phyloP scores from a whole-genome alignment of 345 rosid genomes.

The Clausena lansium region DNA sequence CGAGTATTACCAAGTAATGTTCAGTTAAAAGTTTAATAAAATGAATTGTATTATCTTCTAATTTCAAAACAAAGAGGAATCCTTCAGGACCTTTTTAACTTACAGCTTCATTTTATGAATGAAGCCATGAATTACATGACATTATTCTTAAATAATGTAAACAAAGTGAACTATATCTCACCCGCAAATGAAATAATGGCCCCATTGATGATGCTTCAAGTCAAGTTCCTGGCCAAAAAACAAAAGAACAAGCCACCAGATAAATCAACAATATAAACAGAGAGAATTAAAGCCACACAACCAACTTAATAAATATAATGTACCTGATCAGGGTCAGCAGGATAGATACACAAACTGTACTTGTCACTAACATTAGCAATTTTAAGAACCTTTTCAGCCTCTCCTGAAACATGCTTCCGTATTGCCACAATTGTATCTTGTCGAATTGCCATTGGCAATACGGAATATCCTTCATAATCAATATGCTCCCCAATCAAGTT shows the following conservation, averaged over 20 bases:
- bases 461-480: constrained; percentile 97
- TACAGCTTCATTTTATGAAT: not conserved
- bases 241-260: constrained; percentile 1
- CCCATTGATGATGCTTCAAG: constrained; percentile 90
- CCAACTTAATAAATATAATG: not conserved
- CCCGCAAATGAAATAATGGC: constrained; percentile 96
- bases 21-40: not conserved
- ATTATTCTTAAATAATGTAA: too few relatives aligned
- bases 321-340: constrained; percentile 89
- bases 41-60: not conserved
- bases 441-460: constrained; percentile 97
- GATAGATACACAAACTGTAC: constrained; percentile 67
- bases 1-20: not conserved
- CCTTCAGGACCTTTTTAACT: not conserved
- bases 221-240: constrained; percentile 64
- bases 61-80: not conserved
- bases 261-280: not conserved
- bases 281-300: not conserved
- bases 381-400: constrained; percentile 50
- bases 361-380: constrained; percentile 78
- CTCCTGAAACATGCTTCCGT: constrained; percentile 47
- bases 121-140: not conserved
- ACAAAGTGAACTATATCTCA: constrained; percentile 27
- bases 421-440: constrained; percentile 89
- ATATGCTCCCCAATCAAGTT: constrained; percentile 97